Evolutionary conservation across 768 basidiomycete species (phyloP).

Genomic region (Boletus rufocinnamomeus): DNA sequence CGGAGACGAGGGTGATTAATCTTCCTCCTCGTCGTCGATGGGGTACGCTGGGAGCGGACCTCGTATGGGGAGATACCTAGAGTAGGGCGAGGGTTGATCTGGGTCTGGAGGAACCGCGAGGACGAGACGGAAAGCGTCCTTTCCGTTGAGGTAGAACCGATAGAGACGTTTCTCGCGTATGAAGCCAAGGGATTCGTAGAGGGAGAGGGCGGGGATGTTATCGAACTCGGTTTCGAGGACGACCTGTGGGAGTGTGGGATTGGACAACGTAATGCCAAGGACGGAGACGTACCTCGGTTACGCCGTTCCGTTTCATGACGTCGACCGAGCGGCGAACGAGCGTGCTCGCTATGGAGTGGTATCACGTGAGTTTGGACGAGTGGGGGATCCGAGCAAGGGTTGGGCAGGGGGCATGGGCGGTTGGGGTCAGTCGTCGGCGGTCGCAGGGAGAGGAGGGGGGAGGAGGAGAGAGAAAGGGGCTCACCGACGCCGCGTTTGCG

Average conservation of each 20-base stretch:
- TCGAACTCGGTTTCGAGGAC: conserved; percentile 96
- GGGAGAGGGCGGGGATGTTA: conserved; percentile 81
- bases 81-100: conserved; percentile 19
- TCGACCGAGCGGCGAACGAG: conserved; percentile 83
- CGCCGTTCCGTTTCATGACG: conserved; percentile 79
- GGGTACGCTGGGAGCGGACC: conserved; percentile 22
- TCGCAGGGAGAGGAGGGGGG: not conserved
- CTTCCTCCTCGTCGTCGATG: conserved; percentile 31
- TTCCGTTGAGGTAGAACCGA: conserved; percentile 96
- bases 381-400: not conserved
- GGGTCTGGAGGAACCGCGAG: conserved; percentile 53
- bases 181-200: conserved; percentile 93
- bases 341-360: conserved; percentile 62
- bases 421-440: not conserved
- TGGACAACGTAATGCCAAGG: not conserved
- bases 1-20: not conserved
- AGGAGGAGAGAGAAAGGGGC: too few relatives aligned
- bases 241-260: conserved; percentile 50
- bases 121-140: conserved; percentile 89
- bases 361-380: not conserved
- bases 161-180: conserved; percentile 93
- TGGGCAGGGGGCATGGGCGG: conserved; percentile 2
- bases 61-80: conserved; percentile 18
- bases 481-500: conserved; percentile 90
- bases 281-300: conserved; percentile 73